Evolutionary conservation across 352 stramenopile species (phyloP), one percentile per base, ranked within the genome.

Genomic region (Phytophthora hibernalis): DNA sequence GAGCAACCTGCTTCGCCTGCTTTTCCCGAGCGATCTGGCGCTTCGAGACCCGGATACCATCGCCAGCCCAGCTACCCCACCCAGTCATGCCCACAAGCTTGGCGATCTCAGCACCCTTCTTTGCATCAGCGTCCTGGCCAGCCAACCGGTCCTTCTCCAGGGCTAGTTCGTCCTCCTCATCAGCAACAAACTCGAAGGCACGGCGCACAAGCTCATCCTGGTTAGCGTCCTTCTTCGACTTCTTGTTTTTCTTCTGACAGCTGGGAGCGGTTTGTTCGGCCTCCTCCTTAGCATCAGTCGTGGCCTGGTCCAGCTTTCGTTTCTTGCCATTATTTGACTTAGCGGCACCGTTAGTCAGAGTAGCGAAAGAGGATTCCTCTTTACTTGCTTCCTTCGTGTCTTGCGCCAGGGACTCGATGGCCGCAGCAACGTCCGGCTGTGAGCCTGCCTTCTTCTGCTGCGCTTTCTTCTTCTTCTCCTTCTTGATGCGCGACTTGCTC

Each of bases 141-240:
- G 87, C 87, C 50, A 94, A 70, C 42, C 68, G 65, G 24, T 96
- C 83, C 74, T 99, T 99, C 79, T 98, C 95, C 35, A 90, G 85
- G 47, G 87, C 76, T 67, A 99, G 98, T 52, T 99, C 97, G 64
- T 98, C 83, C 52, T 98, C 89, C 51, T 97, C 83, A 12, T 93
- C 84, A 31, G 93, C 85, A 0, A 92, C 89, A 53, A 97, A 96
- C 31, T 96, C 97, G 82, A 99, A 99, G 20, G 97, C 97, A 33
- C 89, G 85, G 16, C 85, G 77, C 20, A 99, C 96, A 10, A 99
- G 80, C 65, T 99, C 95, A 56, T 97, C 93, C 37, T 82, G 74
- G 6, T 98, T 93, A 26, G 62, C 90, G 28, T 37, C 53, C 20
- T 55, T 80, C 38, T 61, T 74, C 49, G 40, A n/a, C 33, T 88